Percentiles rank a stretch among this genome's conserved stretches.
These are phyloP conservation scores for Cryptococcus jaspeensis DNA, from an alignment of 1,284 basidiomycete genomes.

Conservation along the genomic window DNA sequence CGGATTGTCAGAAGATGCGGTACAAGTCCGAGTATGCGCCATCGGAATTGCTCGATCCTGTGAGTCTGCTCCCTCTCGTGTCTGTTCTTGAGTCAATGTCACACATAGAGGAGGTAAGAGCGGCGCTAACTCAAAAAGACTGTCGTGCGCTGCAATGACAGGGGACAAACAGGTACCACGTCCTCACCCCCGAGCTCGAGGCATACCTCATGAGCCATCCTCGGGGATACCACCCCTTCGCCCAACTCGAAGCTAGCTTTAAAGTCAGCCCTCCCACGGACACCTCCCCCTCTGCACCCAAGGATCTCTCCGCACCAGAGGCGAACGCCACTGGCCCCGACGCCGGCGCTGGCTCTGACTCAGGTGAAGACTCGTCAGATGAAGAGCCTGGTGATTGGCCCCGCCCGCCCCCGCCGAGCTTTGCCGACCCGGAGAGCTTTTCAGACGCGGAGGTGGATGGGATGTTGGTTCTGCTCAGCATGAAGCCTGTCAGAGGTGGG, in stretches of 20 bases:
- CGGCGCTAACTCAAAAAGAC: too few species aligned
- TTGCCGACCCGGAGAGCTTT: conserved; percentile 27
- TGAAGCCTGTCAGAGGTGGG: conserved; percentile 1
- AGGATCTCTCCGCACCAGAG: background rate
- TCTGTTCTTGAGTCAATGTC: background rate
- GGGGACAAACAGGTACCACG: conserved; percentile 75
- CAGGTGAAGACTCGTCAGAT: conserved; percentile 5
- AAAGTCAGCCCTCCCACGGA: background rate
- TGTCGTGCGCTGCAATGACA: conserved; percentile 34
- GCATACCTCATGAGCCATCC: conserved; percentile 61
- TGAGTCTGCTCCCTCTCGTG: conserved; percentile 47
- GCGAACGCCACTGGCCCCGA: background rate
- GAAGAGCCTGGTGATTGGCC: conserved; percentile 16
- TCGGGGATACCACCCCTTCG: conserved; percentile 45
- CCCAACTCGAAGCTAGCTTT: conserved; percentile 13
- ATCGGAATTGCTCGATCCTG: conserved; percentile 84
- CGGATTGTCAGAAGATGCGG: conserved; percentile 90
- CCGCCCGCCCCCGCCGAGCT: conserved; percentile 42
- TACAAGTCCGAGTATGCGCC: conserved; percentile 94
- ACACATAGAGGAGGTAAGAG: too few species aligned
- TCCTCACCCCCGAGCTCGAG: conserved; percentile 64
- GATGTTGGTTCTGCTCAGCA: conserved; percentile 29
- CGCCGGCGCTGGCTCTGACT: too few species aligned
- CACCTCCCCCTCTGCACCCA: conserved; percentile 3
- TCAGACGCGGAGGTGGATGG: conserved; percentile 19